Base-by-base conservation (phyloP, 192 early-diverging fungal species). In the Dispira simplex region DNA sequence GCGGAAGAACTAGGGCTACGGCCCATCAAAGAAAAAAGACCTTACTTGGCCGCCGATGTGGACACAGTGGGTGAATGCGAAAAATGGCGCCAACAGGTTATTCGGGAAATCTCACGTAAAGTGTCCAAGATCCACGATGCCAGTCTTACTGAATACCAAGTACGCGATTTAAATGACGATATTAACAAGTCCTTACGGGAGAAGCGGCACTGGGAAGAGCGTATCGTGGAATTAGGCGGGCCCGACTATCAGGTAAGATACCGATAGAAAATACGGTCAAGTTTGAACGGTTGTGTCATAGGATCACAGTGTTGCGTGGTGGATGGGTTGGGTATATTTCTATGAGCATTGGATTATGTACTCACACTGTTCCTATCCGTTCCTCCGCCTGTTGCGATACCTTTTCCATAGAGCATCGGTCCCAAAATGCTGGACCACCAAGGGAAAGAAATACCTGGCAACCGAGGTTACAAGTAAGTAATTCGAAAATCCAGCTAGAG, bases 101-200 rank as follows among this genome's bases (percentile, higher is more conserved):
- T 98, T 65, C 74, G 90, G 27, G 94, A 98, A 57, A 90, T 98
- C 56, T 85, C 91, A 39, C 73, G 81, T 46, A 88, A 87, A 64
- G 90, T 97, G 11, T 83, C 89, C 45, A 87, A 88, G 71, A 95
- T 97, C 72, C 86, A 95, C 68, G 94, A 98, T 69, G 66, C 87
- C 85, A 77, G 80, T 45, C 70, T 98, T 52, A 88, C 88, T n/a
- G 93, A 95, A 48, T 82, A 86, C 64, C 90, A 95, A 67, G 83
- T 99, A 51, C 79, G 94, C 44, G 93, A 97, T 66, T 72, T 93
- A 54, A 99, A 99, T 73, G 96, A 99, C 72, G 85, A 87, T 32
- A 95, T 99, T 77, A 99, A 99, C 76, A 92, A 90, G 70, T 73
- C 88, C 44, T 77, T 97, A 70, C 80, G 91, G 43, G 89, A 93